Evolutionary conservation across 2,329 filamentous ascomycete species (phyloP).

Genomic region (Colletotrichum lini): DNA sequence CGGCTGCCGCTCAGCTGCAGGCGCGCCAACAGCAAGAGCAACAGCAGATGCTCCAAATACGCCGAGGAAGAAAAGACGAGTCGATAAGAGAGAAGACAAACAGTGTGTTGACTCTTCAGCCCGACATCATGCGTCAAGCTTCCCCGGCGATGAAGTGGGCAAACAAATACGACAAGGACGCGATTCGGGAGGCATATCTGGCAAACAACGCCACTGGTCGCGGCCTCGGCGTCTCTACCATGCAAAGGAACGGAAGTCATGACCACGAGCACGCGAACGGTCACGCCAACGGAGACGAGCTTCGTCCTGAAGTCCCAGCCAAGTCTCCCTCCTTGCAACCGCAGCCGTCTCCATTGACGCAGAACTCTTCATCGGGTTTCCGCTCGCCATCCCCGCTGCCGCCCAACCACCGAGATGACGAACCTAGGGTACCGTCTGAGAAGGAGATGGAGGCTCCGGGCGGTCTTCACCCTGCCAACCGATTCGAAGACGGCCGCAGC

Average conservation of each 20-base stretch:
- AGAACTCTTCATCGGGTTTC: slow-evolving; percentile 40
- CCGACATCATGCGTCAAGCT: slow-evolving; percentile 86
- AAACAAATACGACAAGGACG: slow-evolving; percentile 91
- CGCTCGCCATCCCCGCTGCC: slow-evolving; percentile 28
- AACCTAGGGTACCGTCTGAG: slow-evolving; percentile 50
- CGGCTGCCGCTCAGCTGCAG: slow-evolving; percentile 87
- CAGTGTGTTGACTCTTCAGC: slow-evolving; percentile 90
- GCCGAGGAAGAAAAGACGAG: slow-evolving; percentile 70
- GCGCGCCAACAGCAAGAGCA: slow-evolving; percentile 75
- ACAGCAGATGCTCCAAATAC: slow-evolving; percentile 51
- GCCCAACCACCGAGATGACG: slow-evolving; percentile 34
- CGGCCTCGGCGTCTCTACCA: slow-evolving; percentile 66
- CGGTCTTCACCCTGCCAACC: slow-evolving; percentile 55
- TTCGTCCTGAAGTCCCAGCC: slow-evolving; percentile 58
- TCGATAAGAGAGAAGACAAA: slow-evolving; percentile 81
- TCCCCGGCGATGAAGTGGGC: slow-evolving; percentile 98
- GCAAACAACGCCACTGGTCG: slow-evolving; percentile 80
- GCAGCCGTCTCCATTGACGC: slow-evolving; percentile 47
- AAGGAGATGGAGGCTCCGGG: slow-evolving; percentile 55
- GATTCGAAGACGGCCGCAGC: slow-evolving; percentile 51
- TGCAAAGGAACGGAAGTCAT: slow-evolving; percentile 57
- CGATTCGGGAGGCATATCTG: slow-evolving; percentile 88
- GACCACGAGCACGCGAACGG: slow-evolving; percentile 49
- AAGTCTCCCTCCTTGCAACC: slow-evolving; percentile 54
- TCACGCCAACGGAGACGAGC: slow-evolving; percentile 50